Conservation (phyloP, 352 stramenopile species). For the Globisporangium emineosum region DNA sequence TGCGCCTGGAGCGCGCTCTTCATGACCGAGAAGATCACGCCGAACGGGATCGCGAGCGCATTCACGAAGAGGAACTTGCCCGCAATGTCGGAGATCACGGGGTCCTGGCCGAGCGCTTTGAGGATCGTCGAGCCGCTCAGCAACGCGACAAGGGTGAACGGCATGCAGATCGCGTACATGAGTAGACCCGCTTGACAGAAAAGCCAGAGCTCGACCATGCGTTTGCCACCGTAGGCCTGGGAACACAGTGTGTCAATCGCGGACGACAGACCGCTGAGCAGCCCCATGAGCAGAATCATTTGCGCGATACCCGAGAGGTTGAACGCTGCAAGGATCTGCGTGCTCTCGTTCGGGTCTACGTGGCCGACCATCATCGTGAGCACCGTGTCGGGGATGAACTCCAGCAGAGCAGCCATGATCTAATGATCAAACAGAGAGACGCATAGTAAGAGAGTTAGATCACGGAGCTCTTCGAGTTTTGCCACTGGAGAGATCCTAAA, state of each 20-base stretch:
- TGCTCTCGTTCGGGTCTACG: neutral
- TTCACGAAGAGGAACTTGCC: neutral
- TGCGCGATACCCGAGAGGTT: neutral
- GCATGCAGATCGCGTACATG: neutral
- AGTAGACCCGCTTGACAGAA: constrained; percentile 22
- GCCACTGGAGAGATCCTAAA: neutral
- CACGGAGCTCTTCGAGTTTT: neutral
- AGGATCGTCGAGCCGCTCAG: neutral
- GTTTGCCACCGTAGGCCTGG: constrained; percentile 60
- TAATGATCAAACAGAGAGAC: neutral
- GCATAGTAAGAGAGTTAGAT: neutral
- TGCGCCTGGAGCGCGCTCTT: neutral
- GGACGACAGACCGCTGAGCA: constrained; percentile 29
- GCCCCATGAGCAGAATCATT: neutral
- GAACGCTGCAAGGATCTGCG: neutral
- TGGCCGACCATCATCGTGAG: neutral
- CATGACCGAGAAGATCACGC: neutral
- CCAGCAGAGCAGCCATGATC: neutral
- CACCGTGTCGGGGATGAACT: neutral
- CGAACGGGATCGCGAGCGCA: neutral
- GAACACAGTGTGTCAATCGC: constrained; percentile 77
- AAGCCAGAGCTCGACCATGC: constrained; percentile 54
- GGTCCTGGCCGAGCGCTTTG: neutral
- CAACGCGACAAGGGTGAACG: neutral
- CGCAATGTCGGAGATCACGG: neutral